Conservation (phyloP, 2,329 filamentous ascomycete species). For the Lomentospora prolificans region DNA sequence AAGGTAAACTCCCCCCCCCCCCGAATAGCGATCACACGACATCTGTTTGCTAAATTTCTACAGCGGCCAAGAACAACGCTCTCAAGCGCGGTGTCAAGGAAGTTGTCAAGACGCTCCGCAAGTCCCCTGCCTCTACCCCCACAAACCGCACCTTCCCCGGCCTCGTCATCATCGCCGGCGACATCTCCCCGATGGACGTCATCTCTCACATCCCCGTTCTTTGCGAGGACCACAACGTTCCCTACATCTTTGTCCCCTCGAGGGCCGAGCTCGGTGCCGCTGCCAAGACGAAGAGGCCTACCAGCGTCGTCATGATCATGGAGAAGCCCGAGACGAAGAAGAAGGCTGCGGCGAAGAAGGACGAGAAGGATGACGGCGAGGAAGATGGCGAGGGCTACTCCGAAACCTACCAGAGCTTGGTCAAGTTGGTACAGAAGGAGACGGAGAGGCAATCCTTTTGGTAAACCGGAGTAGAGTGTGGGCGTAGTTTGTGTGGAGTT, state of each 20-base stretch:
- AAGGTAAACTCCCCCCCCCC: conserved; percentile 33
- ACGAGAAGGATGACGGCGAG: conserved; percentile 33
- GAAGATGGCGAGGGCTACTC: conserved; percentile 49
- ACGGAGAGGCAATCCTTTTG: conserved; percentile 45
- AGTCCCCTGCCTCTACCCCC: conserved; percentile 64
- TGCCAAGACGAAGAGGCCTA: conserved; percentile 90
- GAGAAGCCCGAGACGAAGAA: conserved; percentile 42
- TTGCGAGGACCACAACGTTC: conserved; percentile 95
- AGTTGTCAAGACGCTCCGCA: conserved; percentile 95
- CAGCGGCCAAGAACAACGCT: conserved; percentile 89
- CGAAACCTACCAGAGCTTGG: conserved; percentile 54
- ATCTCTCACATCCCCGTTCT: conserved; percentile 96
- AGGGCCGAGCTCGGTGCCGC: conserved; percentile 90
- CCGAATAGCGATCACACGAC: conserved; percentile 5
- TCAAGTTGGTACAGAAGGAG: conserved; percentile 60
- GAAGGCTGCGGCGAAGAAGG: conserved; percentile 33
- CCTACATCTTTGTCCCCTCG: conserved; percentile 89
- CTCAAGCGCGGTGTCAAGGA: conserved; percentile 98
- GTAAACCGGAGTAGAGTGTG: no score
- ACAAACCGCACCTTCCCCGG: conserved; percentile 54
- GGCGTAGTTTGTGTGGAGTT: no score
- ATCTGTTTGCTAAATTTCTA: conserved; percentile 11
- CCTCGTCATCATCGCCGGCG: conserved; percentile 86
- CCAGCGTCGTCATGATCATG: conserved; percentile 86
- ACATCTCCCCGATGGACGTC: conserved; percentile 97